Evolutionary conservation across 2,329 filamentous ascomycete genomes (phyloP), one percentile per base, ranked within the genome.

Genomic region (Pseudogymnoascus sp.): DNA sequence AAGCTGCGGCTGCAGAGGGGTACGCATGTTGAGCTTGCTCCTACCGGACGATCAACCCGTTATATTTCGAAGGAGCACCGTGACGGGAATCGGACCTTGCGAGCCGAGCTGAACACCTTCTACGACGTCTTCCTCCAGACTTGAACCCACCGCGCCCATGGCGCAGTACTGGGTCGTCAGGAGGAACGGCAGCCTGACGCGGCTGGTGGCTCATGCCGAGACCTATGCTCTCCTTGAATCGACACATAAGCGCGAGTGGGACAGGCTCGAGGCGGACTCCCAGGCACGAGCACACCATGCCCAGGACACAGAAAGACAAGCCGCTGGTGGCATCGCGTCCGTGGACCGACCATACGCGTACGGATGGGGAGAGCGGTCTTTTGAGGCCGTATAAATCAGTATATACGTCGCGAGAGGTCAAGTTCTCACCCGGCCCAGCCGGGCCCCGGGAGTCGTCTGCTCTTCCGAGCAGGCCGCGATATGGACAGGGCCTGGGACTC

Each of bases 131-230:
- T 36, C 28, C 42, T 28, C 42, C 7, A 12, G 58, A 58, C 58
- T 39, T 45, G 19, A 58, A 63, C 16, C 58, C 61, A 9, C 58
- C 59, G 9, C 42, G 62, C 39, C 28, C 59, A 12, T 36, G 52
- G 61, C 5, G 28, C 30, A 64, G 61, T 61, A 64, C 58, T 63
- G 58, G 55, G 49, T 38, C 49, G 35, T 60, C 61, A 55, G 63
- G 49, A 59, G 12, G 35, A n/a, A 36, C 35, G 4, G 35, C 2
- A 36, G 35, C 35, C 5, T 36, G 12, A 36, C 14, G 4, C 35
- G 12, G 35, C 35, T 12, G 35, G 12, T 6, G 35, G 35, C 35
- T 14, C 12, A 36, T 4, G 11, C 3, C 12, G 35, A 36, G 35
- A 36, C 35, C 12, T 36, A 36, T 36, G 35, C 35, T 2, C 35